Evolutionary conservation across 768 basidiomycete genomes (phyloP).

Genomic region (Paxillus rubicundulus): DNA sequence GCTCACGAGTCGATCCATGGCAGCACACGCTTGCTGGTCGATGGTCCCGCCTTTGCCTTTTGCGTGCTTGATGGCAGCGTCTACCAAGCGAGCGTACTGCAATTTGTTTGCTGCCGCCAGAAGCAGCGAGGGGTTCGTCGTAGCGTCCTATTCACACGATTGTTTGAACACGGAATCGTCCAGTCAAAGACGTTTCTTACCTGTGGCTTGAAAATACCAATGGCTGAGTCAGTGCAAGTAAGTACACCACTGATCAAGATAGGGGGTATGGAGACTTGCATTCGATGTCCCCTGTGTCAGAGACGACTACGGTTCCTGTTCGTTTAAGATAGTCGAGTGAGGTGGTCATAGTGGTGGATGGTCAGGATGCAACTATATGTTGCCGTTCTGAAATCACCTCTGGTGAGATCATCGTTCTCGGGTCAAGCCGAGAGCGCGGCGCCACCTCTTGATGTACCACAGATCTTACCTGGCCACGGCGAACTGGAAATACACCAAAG

Average conservation of each 20-base stretch:
- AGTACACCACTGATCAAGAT: slow-evolving; percentile 14
- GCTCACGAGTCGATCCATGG: slow-evolving; percentile 82
- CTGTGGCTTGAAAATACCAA: slow-evolving; percentile 93
- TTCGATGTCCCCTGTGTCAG: slow-evolving; percentile 94
- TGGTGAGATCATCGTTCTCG: too few species aligned
- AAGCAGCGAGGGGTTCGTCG: slow-evolving; percentile 93
- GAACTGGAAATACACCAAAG: too few species aligned
- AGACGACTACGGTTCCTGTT: slow-evolving; percentile 90
- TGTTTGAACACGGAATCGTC: background rate
- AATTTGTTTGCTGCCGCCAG: slow-evolving; percentile 87
- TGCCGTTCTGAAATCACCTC: too few species aligned
- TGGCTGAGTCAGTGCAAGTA: slow-evolving; percentile 48
- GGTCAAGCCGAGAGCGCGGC: too few species aligned
- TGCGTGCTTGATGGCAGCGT: slow-evolving; percentile 65
- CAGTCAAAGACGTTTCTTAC: slow-evolving; percentile 31
- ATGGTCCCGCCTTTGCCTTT: slow-evolving; percentile 76
- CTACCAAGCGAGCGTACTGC: slow-evolving; percentile 75
- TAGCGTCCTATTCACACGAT: slow-evolving; percentile 66
- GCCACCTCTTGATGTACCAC: too few species aligned
- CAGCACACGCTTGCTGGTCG: slow-evolving; percentile 70
- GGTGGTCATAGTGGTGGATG: slow-evolving; percentile 57
- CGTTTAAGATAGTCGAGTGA: slow-evolving; percentile 81
- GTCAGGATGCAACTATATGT: background rate
- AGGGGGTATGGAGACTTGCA: slow-evolving; percentile 37
- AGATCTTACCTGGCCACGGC: too few species aligned